Percentiles rank a stretch among this genome's conserved stretches.
phyloP scores from a whole-genome alignment of 2,329 filamentous ascomycete genomes.

The Trichoderma lentiforme region DNA sequence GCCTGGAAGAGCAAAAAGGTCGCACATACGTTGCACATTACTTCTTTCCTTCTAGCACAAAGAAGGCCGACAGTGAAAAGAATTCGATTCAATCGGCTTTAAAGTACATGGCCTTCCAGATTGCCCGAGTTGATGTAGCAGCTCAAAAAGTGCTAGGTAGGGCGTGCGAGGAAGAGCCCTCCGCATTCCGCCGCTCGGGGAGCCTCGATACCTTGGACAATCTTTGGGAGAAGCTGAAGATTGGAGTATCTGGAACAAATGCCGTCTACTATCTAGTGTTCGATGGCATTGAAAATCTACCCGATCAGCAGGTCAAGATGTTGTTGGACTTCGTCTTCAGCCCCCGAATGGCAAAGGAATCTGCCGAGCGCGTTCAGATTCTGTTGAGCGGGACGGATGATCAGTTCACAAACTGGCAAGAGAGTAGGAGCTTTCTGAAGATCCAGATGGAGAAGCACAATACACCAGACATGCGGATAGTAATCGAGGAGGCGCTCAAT shows the following conservation, averaged over 20 bases:
- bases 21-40: not conserved
- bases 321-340: not conserved
- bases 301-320: not conserved
- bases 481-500: not conserved
- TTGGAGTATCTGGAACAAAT: not conserved
- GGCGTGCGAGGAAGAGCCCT: not conserved
- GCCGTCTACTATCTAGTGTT: not conserved
- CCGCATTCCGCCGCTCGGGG: not conserved
- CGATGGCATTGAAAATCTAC: not conserved
- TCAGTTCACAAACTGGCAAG: not conserved
- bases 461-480: not conserved
- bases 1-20: not conserved
- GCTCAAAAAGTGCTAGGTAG: not conserved
- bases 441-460: constrained; percentile 1
- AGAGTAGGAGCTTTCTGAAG: not conserved
- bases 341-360: not conserved
- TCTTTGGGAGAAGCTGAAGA: not conserved
- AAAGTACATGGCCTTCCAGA: not conserved
- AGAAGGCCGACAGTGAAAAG: not conserved
- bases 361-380: not conserved
- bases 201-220: not conserved
- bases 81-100: not conserved
- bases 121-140: not conserved
- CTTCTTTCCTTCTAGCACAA: not conserved
- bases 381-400: not conserved